Conservation (phyloP, 176 grass and related monocot species). For the Elymus sibiricus region DNA sequence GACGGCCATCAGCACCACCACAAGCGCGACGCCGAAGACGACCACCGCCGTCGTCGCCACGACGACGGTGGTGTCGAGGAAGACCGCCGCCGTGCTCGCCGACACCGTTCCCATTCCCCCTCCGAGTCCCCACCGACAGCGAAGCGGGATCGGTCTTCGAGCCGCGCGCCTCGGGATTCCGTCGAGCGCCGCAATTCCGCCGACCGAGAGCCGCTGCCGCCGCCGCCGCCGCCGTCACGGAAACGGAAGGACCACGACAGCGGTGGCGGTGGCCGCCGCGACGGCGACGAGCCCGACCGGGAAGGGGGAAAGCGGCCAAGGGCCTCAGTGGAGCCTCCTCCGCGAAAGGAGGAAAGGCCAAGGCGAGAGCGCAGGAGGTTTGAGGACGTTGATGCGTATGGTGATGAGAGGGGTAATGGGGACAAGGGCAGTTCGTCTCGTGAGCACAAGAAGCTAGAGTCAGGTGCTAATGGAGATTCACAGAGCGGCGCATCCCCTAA, state of each 20-base stretch:
- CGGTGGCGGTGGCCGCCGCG: background rate
- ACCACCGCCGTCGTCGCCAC: background rate
- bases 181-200: slow-evolving; percentile 29
- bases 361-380: slow-evolving; percentile 37
- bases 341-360: slow-evolving; percentile 30
- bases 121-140: slow-evolving; percentile 32
- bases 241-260: slow-evolving; percentile 41
- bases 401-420: slow-evolving; percentile 40
- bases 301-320: slow-evolving; percentile 42
- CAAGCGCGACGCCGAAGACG: slow-evolving; percentile 24
- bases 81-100: slow-evolving; percentile 21
- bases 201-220: slow-evolving; percentile 22
- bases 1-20: slow-evolving; percentile 4
- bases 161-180: slow-evolving; percentile 28
- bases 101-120: slow-evolving; percentile 23
- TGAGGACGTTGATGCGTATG: slow-evolving; percentile 37
- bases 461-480: slow-evolving; percentile 23
- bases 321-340: slow-evolving; percentile 53
- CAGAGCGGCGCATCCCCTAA: slow-evolving; percentile 32
- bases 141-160: slow-evolving; percentile 47
- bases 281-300: slow-evolving; percentile 16
- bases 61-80: slow-evolving; percentile 14
- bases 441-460: slow-evolving; percentile 28
- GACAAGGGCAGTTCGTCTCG: slow-evolving; percentile 28
- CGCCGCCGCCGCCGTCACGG: slow-evolving; percentile 3